Conservation (phyloP, 345 rosid genomes). For the Dipteronia dyeriana region DNA sequence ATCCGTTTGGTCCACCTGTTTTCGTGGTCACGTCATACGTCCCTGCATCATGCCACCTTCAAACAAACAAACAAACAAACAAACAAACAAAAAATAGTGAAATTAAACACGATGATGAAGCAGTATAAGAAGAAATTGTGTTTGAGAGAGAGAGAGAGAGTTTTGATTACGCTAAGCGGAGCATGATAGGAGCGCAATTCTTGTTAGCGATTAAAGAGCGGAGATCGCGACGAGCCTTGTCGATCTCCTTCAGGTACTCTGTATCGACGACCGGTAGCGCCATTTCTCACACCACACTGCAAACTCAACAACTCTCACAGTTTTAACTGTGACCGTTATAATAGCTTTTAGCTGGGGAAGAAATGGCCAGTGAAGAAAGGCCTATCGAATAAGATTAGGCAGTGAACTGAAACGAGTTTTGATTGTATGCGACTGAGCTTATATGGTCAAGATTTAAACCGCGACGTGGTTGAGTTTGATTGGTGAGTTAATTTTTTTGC, state of each 20-base stretch:
- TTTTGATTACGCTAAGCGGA: constrained; percentile 72
- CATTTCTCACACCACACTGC: constrained; percentile 35
- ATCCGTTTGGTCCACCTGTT: constrained; percentile 93
- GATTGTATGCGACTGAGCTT: background rate
- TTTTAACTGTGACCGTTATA: background rate
- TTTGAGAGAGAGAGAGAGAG: constrained; percentile 16
- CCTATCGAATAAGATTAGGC: background rate
- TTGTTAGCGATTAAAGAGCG: constrained; percentile 81
- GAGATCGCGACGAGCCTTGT: constrained; percentile 89
- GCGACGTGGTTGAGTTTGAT: background rate
- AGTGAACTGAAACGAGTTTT: background rate
- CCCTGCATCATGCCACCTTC: constrained; percentile 98
- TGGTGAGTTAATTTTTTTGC: background rate
- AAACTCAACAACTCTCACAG: no score
- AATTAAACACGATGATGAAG: background rate
- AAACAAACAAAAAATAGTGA: no score
- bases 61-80: constrained; percentile 9
- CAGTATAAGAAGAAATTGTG: background rate
- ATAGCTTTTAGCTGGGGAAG: background rate
- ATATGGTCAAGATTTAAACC: background rate
- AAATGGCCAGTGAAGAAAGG: constrained; percentile 5
- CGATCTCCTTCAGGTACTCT: constrained; percentile 81
- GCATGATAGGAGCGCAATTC: constrained; percentile 97
- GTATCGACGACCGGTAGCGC: constrained; percentile 73
- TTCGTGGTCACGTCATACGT: constrained; percentile 76